Conservation (phyloP, 208 protist genomes). For the Angomonas deanei region DNA sequence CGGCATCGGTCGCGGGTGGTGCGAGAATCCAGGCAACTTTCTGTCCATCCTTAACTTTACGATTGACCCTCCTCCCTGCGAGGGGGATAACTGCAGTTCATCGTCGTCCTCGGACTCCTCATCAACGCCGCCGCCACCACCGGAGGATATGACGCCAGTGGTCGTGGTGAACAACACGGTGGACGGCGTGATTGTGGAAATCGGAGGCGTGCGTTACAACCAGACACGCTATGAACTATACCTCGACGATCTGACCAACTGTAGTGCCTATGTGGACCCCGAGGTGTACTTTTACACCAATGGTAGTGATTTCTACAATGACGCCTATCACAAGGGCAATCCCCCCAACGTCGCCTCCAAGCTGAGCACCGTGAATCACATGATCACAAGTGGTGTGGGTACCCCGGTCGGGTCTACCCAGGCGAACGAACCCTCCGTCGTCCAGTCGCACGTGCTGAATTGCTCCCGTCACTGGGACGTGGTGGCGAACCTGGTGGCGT, state of each 20-base stretch:
- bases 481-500: constrained; percentile 26
- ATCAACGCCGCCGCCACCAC: background rate
- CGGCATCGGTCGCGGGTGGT: constrained; percentile 27
- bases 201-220: background rate
- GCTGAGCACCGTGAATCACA: constrained; percentile 35
- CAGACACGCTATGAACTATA: background rate
- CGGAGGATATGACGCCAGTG: background rate
- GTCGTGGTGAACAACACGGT: background rate
- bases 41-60: background rate
- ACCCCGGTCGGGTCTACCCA: constrained; percentile 14
- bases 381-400: constrained; percentile 21
- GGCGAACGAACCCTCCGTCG: constrained; percentile 15
- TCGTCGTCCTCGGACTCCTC: background rate
- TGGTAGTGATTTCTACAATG: constrained; percentile 29
- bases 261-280: constrained; percentile 5
- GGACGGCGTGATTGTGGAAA: background rate
- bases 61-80: background rate
- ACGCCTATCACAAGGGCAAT: constrained; percentile 5
- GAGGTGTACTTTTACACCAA: constrained; percentile 13
- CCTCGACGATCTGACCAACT: constrained; percentile 21
- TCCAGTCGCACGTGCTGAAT: constrained; percentile 14
- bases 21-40: constrained; percentile 5
- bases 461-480: constrained; percentile 25
- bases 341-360: constrained; percentile 21
- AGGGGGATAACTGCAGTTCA: background rate